A percentile compares a stretch with the other conserved stretches of the same genome.
Conservation (phyloP, 106 monocot species). For the Chionographis japonica region DNA sequence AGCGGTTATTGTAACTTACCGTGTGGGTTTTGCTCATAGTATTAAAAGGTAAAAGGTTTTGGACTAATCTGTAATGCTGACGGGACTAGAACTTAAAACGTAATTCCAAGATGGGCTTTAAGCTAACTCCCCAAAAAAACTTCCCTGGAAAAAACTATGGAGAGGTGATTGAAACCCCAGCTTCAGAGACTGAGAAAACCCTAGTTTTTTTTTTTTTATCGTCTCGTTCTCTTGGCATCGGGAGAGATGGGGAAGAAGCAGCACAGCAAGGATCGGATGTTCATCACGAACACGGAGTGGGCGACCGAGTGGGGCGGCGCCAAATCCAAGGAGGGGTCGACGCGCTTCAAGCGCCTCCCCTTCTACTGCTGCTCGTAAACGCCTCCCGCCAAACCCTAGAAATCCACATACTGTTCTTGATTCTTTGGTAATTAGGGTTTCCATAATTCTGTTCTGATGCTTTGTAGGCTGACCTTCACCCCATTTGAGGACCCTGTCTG, state of each 20-base stretch:
- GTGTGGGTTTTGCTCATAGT: too few relatives aligned
- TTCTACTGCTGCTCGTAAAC: slow-evolving; percentile 98
- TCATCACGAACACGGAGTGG: slow-evolving; percentile 99
- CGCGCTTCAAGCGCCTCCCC: slow-evolving; percentile 93
- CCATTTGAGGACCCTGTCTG: slow-evolving; percentile 93
- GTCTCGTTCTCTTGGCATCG: too few relatives aligned
- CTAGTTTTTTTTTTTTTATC: too few relatives aligned
- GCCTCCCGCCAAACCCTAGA: slow-evolving; percentile 1
- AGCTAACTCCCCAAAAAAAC: too few relatives aligned
- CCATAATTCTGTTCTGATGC: neutral
- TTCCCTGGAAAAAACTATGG: too few relatives aligned
- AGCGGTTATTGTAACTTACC: too few relatives aligned
- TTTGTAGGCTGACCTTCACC: slow-evolving; percentile 66
- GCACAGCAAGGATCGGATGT: slow-evolving; percentile 99
- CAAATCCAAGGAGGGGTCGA: slow-evolving; percentile 60
- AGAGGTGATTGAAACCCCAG: too few relatives aligned
- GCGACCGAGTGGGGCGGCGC: slow-evolving; percentile 99
- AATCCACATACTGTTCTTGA: neutral
- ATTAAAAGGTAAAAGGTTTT: too few relatives aligned
- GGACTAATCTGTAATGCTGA: too few relatives aligned
- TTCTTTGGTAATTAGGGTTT: neutral
- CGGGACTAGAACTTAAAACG: too few relatives aligned
- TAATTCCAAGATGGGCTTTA: too few relatives aligned
- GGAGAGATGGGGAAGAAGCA: slow-evolving; percentile 97
- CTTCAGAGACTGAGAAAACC: too few relatives aligned